Percentiles rank a stretch among this genome's conserved stretches.
phyloP scores from a whole-genome alignment of 345 rosid species.

The Moringa oleifera region DNA sequence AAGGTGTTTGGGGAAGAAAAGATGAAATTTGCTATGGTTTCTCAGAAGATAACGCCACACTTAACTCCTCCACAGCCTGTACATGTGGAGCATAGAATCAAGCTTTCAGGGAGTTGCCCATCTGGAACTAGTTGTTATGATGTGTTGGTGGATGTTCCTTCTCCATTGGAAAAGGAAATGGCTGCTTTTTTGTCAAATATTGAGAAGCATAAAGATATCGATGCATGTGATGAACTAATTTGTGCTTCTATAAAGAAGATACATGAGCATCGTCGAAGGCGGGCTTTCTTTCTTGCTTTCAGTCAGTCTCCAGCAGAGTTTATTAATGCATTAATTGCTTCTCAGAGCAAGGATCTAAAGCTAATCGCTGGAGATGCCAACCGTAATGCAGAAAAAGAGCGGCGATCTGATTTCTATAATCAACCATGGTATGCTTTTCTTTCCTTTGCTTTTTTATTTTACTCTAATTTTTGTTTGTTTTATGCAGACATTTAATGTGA shows the following conservation, averaged over 20 bases:
- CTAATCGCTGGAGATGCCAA: constrained; percentile 44
- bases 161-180: constrained; percentile 40
- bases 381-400: constrained; percentile 34
- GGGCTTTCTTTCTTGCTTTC: constrained; percentile 54
- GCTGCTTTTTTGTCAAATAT: constrained; percentile 33
- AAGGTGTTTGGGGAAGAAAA: constrained; percentile 53
- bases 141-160: constrained; percentile 49
- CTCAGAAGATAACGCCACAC: constrained; percentile 44
- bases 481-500: not conserved
- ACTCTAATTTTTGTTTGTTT: no score
- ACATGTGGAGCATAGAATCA: constrained; percentile 54
- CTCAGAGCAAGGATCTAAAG: constrained; percentile 58
- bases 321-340: constrained; percentile 40
- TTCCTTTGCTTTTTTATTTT: not conserved
- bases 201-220: constrained; percentile 44
- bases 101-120: constrained; percentile 49
- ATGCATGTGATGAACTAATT: constrained; percentile 40
- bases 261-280: constrained; percentile 41
- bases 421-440: constrained; percentile 38
- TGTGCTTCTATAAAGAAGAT: constrained; percentile 40
- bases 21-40: constrained; percentile 41
- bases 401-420: constrained; percentile 36
- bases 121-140: constrained; percentile 54
- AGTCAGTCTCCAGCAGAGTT: constrained; percentile 61
- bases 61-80: constrained; percentile 46